Base-by-base conservation (phyloP, 1,139 yeast species). In the Sugiyamaella neomexicana region DNA sequence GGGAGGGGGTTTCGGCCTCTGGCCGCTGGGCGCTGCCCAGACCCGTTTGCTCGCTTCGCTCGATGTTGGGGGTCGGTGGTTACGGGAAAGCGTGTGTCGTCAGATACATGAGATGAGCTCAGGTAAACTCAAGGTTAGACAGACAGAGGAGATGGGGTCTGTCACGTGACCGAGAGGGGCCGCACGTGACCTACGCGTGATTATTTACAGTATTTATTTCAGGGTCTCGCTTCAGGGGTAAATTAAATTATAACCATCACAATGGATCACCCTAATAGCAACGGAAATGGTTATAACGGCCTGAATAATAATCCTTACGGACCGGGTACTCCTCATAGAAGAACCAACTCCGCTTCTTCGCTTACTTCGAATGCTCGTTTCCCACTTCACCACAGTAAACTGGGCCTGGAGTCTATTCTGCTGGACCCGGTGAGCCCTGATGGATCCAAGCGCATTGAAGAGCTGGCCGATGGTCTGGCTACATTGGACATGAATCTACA, bases 401-500 rank as follows among this genome's bases (percentile, higher is more conserved):
- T 58, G 15, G 59, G 60, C 2, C 50, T 64, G 36, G 62, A 69
- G 50, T 58, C 57, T 25, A 62, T 68, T 13, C 57, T 66, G 38
- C 58, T 31, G 6, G 36, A 37, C 10, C 41, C 41, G 20, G 25
- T 40, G 6, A 36, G 56, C 9, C 49, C 59, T 2, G 46, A 29
- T 10, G 46, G 47, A 7, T 39, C 50, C 20, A 45, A 10, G 59
- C 65, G 20, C 7, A 56, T 72, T 15, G 66, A 67, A 16, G 78
- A 77, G 54, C 68, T 84, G 45, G 73, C 79, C 29, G 86, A 83
- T 58, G 75, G 80, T 7, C 67, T 83, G 58, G 80, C 76, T 17
- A 83, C 80, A 50, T 69, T 83, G 41, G 83, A 81, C 54, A 68
- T 72, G 12, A 80, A 83, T 60, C 72, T 83, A 73, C 74, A 75